Evolutionary conservation across 2,329 filamentous ascomycete genomes (phyloP), one percentile per base, ranked within the genome.

Genomic region (Verticillium longisporum): DNA sequence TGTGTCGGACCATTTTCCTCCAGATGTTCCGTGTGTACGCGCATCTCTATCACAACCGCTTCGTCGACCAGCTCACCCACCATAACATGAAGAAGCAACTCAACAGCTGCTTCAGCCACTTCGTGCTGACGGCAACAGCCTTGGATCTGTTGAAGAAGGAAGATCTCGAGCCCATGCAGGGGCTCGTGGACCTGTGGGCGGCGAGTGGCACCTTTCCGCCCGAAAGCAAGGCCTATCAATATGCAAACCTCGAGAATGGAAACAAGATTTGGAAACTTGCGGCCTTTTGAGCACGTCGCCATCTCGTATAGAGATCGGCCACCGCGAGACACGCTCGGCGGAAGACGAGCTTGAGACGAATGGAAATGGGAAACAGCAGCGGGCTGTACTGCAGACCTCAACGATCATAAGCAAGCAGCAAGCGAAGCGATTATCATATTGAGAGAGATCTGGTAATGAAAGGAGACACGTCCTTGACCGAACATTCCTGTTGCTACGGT

Each of bases 11-110:
- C 54, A 92, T 93, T 67, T 90, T 94, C 78, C 87, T 90, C 69
- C 91, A 94, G 75, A 95, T 96, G 86, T 94, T 96, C 79, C 88
- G 91, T 61, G 91, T 94, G 67, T 96, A 96, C 70, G 89, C 91
- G 55, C 91, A 96, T 75, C 85, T 96, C 64, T 96, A 96, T 78
- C 93, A 92, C 80, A 88, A 90, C 63, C 91, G 96, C 75, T 96
- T 88, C 74, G 75, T 85, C 65, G 86, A 88, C 62, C 87, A 87
- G 7, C 89, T 89, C 74, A 89, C 88, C 75, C 86, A 90, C 70
- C 81, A 90, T 65, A 88, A 86, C 74, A 75, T 85, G 32, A 82
- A 85, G 70, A 85, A 88, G 68, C 86, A 88, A 68, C 78, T 90
- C 61, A 90, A 90, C 76, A 89, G 86, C 72, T 88, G 86, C 73